These are phyloP conservation scores for Solanum verrucosum DNA, from an alignment of 257 asterid genomes.

Conservation along the genomic window DNA sequence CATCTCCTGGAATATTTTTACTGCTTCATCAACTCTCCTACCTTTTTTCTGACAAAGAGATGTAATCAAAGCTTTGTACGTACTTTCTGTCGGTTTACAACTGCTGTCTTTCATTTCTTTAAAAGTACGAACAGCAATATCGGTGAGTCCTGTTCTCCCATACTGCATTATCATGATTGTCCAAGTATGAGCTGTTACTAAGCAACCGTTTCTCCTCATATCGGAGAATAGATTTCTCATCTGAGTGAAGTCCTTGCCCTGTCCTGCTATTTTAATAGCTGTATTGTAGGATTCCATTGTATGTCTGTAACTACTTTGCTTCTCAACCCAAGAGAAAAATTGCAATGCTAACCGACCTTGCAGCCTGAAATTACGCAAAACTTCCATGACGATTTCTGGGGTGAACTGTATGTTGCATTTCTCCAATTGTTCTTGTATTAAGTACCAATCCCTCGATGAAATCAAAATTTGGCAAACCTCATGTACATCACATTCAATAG, in stretches of 20 bases:
- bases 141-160: conserved; percentile 71
- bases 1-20: conserved; percentile 53
- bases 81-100: conserved; percentile 44
- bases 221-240: conserved; percentile 69
- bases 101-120: conserved; percentile 60
- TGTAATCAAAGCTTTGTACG: conserved; percentile 44
- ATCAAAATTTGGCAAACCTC: conserved; percentile 37
- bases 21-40: conserved; percentile 64
- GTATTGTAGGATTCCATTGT: conserved; percentile 47
- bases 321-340: conserved; percentile 75
- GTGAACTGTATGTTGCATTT: conserved; percentile 29
- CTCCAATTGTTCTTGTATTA: conserved; percentile 49
- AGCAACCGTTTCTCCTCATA: conserved; percentile 58
- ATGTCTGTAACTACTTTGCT: conserved; percentile 45
- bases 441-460: conserved; percentile 50
- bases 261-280: conserved; percentile 80
- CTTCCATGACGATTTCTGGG: conserved; percentile 44
- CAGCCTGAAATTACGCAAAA: conserved; percentile 33
- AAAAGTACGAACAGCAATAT: conserved; percentile 52
- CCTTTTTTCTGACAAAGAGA: conserved; percentile 72
- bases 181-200: conserved; percentile 73
- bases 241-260: conserved; percentile 65
- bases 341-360: conserved; percentile 39
- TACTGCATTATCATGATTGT: conserved; percentile 83
- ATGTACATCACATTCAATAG: conserved; percentile 10